phyloP scores from a whole-genome alignment of 2,329 filamentous ascomycete species.

The Graphilbum fragrans region DNA sequence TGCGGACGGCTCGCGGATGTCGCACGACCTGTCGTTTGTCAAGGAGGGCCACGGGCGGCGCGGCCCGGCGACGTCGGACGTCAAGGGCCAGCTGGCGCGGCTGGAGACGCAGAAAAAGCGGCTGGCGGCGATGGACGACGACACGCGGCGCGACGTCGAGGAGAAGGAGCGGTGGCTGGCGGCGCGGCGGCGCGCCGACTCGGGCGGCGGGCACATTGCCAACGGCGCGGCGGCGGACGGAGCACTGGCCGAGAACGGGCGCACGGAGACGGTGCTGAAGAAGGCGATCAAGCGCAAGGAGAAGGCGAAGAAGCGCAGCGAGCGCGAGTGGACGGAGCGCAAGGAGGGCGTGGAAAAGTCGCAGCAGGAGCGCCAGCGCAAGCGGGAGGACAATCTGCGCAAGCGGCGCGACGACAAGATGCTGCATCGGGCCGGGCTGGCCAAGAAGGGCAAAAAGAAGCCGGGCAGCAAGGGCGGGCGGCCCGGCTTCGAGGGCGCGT shows the following conservation, averaged over 20 bases:
- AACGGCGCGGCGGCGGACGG: slow-evolving; percentile 8
- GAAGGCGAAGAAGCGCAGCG: slow-evolving; percentile 78
- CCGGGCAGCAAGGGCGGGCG: slow-evolving; percentile 35
- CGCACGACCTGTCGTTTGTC: slow-evolving; percentile 56
- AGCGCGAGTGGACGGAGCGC: slow-evolving; percentile 73
- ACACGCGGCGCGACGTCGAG: slow-evolving; percentile 74
- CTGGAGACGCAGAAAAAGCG: slow-evolving; percentile 79
- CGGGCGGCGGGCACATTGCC: slow-evolving; percentile 35
- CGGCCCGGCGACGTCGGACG: slow-evolving; percentile 58
- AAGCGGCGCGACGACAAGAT: slow-evolving; percentile 65
- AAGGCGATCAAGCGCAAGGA: slow-evolving; percentile 94
- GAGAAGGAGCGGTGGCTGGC: slow-evolving; percentile 94
- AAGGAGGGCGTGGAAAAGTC: slow-evolving; percentile 60
- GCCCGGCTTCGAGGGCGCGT: slow-evolving; percentile 59
- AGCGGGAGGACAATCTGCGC: slow-evolving; percentile 66
- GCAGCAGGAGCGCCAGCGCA: slow-evolving; percentile 69
- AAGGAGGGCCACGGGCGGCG: slow-evolving; percentile 48
- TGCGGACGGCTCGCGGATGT: slow-evolving; percentile 68
- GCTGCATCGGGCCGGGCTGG: slow-evolving; percentile 35
- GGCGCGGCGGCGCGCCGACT: slow-evolving; percentile 77
- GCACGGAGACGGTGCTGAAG: slow-evolving; percentile 62
- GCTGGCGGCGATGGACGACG: slow-evolving; percentile 60
- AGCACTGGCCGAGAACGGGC: neutral
- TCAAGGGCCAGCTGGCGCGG: slow-evolving; percentile 74
- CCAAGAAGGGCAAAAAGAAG: slow-evolving; percentile 35